Percentiles rank a stretch among this genome's conserved stretches.
Evolutionary conservation across 495 filamentous ascomycete species (phyloP).

Genomic region (Geoglossum glabrum): DNA sequence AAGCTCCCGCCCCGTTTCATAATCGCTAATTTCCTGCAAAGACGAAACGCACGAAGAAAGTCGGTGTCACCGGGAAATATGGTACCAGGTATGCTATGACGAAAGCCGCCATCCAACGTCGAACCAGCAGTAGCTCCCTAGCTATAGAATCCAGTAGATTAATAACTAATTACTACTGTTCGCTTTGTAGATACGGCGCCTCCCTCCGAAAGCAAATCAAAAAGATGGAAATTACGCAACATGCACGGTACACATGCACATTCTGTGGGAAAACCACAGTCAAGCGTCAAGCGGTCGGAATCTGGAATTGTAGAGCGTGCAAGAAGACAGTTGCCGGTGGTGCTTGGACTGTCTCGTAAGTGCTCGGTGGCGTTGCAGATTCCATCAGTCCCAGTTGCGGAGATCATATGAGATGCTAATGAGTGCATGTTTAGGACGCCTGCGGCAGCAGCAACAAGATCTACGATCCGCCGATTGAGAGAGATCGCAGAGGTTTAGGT

Average conservation of each 20-base stretch:
- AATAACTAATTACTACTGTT: constrained; percentile 2
- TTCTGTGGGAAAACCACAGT: constrained; percentile 95
- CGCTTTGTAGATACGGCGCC: constrained; percentile 65
- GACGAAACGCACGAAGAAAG: constrained; percentile 26
- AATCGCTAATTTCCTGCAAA: not conserved
- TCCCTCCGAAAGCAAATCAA: constrained; percentile 99
- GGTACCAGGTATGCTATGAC: constrained; percentile 36
- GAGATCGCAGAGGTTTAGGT: constrained; percentile 86
- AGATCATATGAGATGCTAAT: not conserved
- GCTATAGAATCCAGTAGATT: not conserved
- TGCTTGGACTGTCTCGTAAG: constrained; percentile 92
- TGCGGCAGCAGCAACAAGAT: constrained; percentile 87
- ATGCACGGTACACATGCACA: constrained; percentile 81
- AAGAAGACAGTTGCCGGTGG: constrained; percentile 90
- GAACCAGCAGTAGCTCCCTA: not conserved
- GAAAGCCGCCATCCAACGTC: constrained; percentile 16
- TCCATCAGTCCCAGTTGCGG: not conserved
- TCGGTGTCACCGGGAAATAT: constrained; percentile 54
- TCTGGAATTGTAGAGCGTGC: constrained; percentile 90
- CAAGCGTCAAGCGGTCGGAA: constrained; percentile 79
- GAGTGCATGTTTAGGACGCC: constrained; percentile 44
- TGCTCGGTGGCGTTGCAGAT: constrained; percentile 13
- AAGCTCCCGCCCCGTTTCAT: not conserved
- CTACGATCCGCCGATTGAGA: constrained; percentile 90
- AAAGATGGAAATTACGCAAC: constrained; percentile 98